phyloP scores from a whole-genome alignment of 108 stramenopile genomes.

The Nannochloropsis salina region DNA sequence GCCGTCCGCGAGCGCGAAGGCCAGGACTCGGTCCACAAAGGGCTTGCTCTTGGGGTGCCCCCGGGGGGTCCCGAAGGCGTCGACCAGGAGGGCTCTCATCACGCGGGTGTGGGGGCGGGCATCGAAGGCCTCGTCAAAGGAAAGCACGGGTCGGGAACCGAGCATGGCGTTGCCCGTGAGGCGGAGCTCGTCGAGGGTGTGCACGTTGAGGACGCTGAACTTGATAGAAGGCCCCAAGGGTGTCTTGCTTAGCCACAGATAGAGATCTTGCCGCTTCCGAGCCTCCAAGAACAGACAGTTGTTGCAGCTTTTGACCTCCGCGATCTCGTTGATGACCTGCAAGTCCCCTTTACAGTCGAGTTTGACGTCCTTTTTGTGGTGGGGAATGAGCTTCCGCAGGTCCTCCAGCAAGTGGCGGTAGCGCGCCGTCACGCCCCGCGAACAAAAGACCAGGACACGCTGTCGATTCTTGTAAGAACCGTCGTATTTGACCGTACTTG shows the following conservation, averaged over 20 bases:
- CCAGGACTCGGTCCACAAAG: slow-evolving; percentile 94
- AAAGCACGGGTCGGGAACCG: slow-evolving; percentile 84
- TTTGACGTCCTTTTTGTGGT: slow-evolving; percentile 94
- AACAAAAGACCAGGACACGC: slow-evolving; percentile 83
- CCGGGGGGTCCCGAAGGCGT: slow-evolving; percentile 88
- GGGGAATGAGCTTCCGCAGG: slow-evolving; percentile 82
- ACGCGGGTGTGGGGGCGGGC: slow-evolving; percentile 48
- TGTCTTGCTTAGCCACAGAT: slow-evolving; percentile 81
- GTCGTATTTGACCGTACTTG: slow-evolving; percentile 23
- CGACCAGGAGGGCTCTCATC: slow-evolving; percentile 83
- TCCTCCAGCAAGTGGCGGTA: slow-evolving; percentile 94
- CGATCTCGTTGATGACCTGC: slow-evolving; percentile 82
- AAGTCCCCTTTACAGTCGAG: slow-evolving; percentile 32
- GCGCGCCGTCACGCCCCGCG: slow-evolving; percentile 88
- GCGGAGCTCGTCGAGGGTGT: slow-evolving; percentile 98
- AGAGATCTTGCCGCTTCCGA: slow-evolving; percentile 89
- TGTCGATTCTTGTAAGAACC: slow-evolving; percentile 86
- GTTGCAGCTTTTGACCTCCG: slow-evolving; percentile 88
- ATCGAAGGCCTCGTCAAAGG: slow-evolving; percentile 80
- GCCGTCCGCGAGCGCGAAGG: slow-evolving; percentile 84
- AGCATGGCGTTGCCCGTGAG: slow-evolving; percentile 89
- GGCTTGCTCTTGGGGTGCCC: slow-evolving; percentile 98
- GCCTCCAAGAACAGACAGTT: slow-evolving; percentile 87
- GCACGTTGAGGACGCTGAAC: slow-evolving; percentile 85
- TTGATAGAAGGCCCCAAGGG: slow-evolving; percentile 80